Percentiles rank a stretch among this genome's conserved stretches.
Conservation (phyloP, 257 asterid genomes). For the Fraxinus excelsior region DNA sequence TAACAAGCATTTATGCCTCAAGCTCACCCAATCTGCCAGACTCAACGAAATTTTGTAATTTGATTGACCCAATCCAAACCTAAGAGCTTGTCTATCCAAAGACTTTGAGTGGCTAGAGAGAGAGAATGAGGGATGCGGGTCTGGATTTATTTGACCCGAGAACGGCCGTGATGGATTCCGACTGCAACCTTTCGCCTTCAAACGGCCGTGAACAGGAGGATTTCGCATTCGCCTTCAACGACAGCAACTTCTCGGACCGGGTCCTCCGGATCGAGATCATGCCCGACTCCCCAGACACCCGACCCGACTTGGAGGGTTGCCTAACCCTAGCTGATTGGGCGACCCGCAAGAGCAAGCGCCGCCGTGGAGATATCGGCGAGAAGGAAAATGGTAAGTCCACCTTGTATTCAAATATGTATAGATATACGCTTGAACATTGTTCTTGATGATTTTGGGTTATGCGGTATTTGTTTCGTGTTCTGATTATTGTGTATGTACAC, state of each 20-base stretch:
- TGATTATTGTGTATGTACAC: not conserved
- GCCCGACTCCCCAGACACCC: conserved; percentile 47
- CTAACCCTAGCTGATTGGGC: conserved; percentile 69
- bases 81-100: not conserved
- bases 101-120: conserved; percentile 1
- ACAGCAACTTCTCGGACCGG: conserved; percentile 80
- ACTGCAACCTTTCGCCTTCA: conserved; percentile 38
- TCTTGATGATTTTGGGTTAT: not conserved
- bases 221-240: conserved; percentile 85
- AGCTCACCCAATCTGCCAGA: not conserved
- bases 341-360: conserved; percentile 59
- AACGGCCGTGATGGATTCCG: conserved; percentile 66
- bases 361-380: conserved; percentile 45
- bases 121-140: conserved; percentile 58
- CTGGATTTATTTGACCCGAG: conserved; percentile 83
- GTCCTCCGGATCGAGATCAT: conserved; percentile 65
- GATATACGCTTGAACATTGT: not conserved
- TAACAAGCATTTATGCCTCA: not conserved
- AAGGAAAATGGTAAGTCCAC: conserved; percentile 49
- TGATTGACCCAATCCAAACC: not conserved
- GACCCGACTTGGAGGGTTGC: conserved; percentile 39
- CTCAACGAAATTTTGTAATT: not conserved
- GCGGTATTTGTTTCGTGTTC: not conserved
- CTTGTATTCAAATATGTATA: not conserved
- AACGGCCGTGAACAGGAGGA: conserved; percentile 52